Evolutionary conservation across 768 basidiomycete genomes (phyloP).

Genomic region (Pleurotus platypus): DNA sequence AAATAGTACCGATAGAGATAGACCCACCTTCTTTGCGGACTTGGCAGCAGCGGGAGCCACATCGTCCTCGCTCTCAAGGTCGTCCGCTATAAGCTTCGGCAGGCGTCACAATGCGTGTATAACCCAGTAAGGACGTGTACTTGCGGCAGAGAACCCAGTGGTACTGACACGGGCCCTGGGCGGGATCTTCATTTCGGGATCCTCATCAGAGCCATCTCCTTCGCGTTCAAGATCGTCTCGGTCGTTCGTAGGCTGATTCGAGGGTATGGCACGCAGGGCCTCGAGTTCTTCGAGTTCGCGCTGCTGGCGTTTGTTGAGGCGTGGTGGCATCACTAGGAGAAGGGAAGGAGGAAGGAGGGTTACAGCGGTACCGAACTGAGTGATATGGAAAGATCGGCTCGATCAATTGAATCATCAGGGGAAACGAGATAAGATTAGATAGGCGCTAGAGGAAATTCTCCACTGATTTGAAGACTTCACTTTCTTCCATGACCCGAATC

Average conservation of each 20-base stretch:
- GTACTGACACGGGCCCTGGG: slow-evolving; percentile 3
- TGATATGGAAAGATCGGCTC: too few species aligned
- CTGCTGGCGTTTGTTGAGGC: slow-evolving; percentile 83
- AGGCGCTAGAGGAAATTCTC: too few species aligned
- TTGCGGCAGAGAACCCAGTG: slow-evolving; percentile 43
- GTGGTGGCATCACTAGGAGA: slow-evolving; percentile 51
- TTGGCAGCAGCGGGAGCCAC: slow-evolving; percentile 19
- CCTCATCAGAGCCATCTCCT: too few species aligned
- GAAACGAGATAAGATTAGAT: too few species aligned
- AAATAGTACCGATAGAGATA: not conserved
- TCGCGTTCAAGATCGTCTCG: slow-evolving; percentile 10
- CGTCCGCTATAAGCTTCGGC: slow-evolving; percentile 22
- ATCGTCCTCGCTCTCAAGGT: slow-evolving; percentile 21
- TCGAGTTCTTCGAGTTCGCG: slow-evolving; percentile 80
- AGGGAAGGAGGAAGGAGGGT: too few species aligned
- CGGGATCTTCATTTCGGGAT: too few species aligned
- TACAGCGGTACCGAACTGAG: too few species aligned
- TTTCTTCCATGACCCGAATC: slow-evolving; percentile 59
- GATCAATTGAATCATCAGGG: too few species aligned
- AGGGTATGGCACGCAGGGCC: slow-evolving; percentile 36
- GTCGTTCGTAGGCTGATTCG: slow-evolving; percentile 32
- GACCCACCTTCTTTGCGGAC: slow-evolving; percentile 9
- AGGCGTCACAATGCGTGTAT: slow-evolving; percentile 38
- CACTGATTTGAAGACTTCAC: too few species aligned
- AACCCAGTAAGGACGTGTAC: slow-evolving; percentile 13